phyloP scores from a whole-genome alignment of 2,329 filamentous ascomycete species.

The Geosmithia morbida region DNA sequence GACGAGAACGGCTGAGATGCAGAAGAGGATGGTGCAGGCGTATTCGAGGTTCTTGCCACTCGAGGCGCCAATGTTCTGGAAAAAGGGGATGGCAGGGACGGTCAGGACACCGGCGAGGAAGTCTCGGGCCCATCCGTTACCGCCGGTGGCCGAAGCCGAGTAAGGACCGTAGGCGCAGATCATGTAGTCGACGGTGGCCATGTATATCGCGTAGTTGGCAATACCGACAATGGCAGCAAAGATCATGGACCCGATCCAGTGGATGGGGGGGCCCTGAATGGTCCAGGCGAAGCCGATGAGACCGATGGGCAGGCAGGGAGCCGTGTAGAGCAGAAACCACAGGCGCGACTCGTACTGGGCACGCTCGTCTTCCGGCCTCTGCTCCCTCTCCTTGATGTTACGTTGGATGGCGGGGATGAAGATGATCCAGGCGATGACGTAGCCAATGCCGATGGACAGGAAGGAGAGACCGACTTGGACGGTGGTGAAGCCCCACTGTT shows the following conservation, averaged over 20 bases:
- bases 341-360: constrained; percentile 58
- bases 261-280: constrained; percentile 44
- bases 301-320: constrained; percentile 47
- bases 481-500: constrained; percentile 48
- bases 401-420: constrained; percentile 43
- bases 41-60: constrained; percentile 38
- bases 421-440: constrained; percentile 43
- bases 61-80: constrained; percentile 35
- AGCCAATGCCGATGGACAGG: constrained; percentile 52
- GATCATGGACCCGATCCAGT: constrained; percentile 55
- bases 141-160: constrained; percentile 60
- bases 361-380: constrained; percentile 35
- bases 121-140: constrained; percentile 61
- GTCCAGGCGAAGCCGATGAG: constrained; percentile 59
- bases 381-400: constrained; percentile 34
- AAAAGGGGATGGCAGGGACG: constrained; percentile 52
- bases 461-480: constrained; percentile 45
- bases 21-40: constrained; percentile 49
- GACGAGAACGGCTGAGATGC: constrained; percentile 46
- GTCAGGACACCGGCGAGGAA: constrained; percentile 60
- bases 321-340: constrained; percentile 48
- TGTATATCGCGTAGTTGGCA: constrained; percentile 61
- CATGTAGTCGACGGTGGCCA: constrained; percentile 69
- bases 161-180: constrained; percentile 61
- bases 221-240: constrained; percentile 54